These are phyloP conservation scores for Xylaria hypoxylon DNA, from an alignment of 2,329 filamentous ascomycete species.

Conservation along the genomic window DNA sequence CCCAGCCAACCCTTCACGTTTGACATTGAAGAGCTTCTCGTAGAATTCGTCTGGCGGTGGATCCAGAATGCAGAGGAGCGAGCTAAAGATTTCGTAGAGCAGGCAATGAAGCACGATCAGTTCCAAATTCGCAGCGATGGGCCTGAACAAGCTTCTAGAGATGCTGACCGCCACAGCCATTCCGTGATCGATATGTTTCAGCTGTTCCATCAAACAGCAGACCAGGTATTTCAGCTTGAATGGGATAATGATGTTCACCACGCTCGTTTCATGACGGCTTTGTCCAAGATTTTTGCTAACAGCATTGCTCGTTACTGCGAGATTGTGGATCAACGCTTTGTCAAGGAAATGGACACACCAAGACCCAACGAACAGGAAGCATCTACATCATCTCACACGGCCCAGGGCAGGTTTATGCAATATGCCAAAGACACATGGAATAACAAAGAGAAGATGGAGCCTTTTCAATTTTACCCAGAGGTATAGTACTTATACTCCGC, in stretches of 20 bases:
- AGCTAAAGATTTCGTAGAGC: conserved; percentile 85
- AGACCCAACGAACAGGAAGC: conserved; percentile 81
- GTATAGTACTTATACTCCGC: conserved; percentile 59
- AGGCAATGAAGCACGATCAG: conserved; percentile 89
- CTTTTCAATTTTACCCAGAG: conserved; percentile 96
- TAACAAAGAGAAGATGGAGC: conserved; percentile 91
- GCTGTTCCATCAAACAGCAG: conserved; percentile 90
- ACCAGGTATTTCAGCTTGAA: conserved; percentile 85
- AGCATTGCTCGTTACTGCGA: conserved; percentile 93
- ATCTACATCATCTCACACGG: conserved; percentile 78
- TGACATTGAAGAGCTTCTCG: conserved; percentile 84
- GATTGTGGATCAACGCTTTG: conserved; percentile 84
- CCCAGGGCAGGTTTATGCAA: conserved; percentile 93
- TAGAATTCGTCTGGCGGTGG: conserved; percentile 97
- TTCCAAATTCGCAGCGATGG: conserved; percentile 80
- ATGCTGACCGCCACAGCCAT: conserved; percentile 90
- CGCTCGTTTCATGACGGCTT: conserved; percentile 95
- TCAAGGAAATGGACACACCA: conserved; percentile 90
- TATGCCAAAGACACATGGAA: conserved; percentile 94
- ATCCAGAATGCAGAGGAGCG: conserved; percentile 83
- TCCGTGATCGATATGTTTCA: conserved; percentile 94
- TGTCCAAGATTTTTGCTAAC: conserved; percentile 84
- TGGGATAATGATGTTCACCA: conserved; percentile 96
- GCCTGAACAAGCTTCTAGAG: conserved; percentile 71
- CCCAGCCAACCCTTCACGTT: conserved; percentile 83